Evolutionary conservation across 2,329 filamentous ascomycete genomes (phyloP).

Genomic region (Botrytis porri): DNA sequence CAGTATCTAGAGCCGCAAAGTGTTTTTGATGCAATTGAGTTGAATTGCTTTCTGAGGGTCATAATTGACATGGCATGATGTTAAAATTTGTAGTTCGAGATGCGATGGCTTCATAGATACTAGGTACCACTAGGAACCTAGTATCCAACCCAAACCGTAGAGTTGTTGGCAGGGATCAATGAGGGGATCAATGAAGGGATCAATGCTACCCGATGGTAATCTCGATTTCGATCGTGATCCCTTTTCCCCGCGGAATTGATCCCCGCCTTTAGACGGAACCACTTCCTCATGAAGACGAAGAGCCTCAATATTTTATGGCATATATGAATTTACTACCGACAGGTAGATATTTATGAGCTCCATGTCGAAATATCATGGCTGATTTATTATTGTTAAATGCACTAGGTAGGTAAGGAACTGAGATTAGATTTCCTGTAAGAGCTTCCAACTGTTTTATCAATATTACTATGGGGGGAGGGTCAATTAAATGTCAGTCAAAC

Average conservation of each 20-base stretch:
- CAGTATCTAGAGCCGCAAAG: background rate
- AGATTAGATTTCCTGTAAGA: background rate
- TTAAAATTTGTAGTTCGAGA: background rate
- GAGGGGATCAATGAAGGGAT: background rate
- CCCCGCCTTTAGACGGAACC: background rate
- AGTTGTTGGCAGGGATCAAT: background rate
- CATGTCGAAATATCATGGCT: background rate
- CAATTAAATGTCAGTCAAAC: background rate
- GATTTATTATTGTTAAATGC: background rate
- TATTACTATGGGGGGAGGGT: background rate
- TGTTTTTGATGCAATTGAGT: background rate
- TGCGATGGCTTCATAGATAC: background rate
- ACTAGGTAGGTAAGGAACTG: background rate
- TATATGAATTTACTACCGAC: background rate
- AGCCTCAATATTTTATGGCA: background rate
- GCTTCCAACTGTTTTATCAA: background rate
- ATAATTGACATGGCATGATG: background rate
- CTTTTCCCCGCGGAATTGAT: background rate
- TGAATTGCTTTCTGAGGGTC: background rate
- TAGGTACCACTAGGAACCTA: background rate
- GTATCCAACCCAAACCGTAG: background rate
- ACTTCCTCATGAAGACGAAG: background rate
- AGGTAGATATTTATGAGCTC: background rate
- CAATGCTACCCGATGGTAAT: background rate
- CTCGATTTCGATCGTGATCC: background rate